Evolutionary conservation across 495 filamentous ascomycete species (phyloP).

Genomic region (Penicillium herquei): DNA sequence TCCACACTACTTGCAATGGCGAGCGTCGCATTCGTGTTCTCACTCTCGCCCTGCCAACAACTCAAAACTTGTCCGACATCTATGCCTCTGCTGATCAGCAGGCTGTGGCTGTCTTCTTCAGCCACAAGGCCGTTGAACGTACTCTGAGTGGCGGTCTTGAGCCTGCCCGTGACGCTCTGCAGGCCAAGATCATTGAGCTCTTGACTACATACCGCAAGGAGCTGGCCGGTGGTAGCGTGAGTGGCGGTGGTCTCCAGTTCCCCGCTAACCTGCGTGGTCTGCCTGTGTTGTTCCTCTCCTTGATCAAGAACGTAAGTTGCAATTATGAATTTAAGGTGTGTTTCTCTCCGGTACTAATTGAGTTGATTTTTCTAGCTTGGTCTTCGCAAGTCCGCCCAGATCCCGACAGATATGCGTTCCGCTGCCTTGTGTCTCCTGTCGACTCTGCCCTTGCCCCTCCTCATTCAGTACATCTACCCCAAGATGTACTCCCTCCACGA

Average conservation of each 20-base stretch:
- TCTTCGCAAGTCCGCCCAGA: slow-evolving; percentile 91
- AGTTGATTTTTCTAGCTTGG: slow-evolving; percentile 58
- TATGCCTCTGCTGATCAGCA: slow-evolving; percentile 94
- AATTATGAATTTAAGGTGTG: not conserved
- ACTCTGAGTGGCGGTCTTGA: slow-evolving; percentile 83
- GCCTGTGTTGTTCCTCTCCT: slow-evolving; percentile 83
- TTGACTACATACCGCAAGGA: slow-evolving; percentile 96
- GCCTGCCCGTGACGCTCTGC: slow-evolving; percentile 82
- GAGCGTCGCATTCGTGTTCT: slow-evolving; percentile 92
- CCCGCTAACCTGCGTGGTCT: slow-evolving; percentile 85
- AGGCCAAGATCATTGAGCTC: slow-evolving; percentile 88
- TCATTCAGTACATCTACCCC: slow-evolving; percentile 98
- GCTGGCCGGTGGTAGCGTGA: slow-evolving; percentile 91
- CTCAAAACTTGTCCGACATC: slow-evolving; percentile 81
- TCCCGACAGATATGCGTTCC: slow-evolving; percentile 91
- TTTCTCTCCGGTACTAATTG: slow-evolving; percentile 18
- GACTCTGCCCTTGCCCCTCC: slow-evolving; percentile 83
- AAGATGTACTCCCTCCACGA: slow-evolving; percentile 92
- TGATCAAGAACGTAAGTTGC: slow-evolving; percentile 83
- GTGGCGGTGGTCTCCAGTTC: slow-evolving; percentile 88
- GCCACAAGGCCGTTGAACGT: slow-evolving; percentile 95
- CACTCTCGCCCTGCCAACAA: slow-evolving; percentile 91
- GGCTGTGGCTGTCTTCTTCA: slow-evolving; percentile 91
- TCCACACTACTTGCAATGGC: slow-evolving; percentile 97
- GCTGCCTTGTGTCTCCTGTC: slow-evolving; percentile 90